A percentile compares a stretch with the other conserved stretches of the same genome.
Conservation (phyloP, 2,329 filamentous ascomycete species). For the Fonsecaea multimorphosa region DNA sequence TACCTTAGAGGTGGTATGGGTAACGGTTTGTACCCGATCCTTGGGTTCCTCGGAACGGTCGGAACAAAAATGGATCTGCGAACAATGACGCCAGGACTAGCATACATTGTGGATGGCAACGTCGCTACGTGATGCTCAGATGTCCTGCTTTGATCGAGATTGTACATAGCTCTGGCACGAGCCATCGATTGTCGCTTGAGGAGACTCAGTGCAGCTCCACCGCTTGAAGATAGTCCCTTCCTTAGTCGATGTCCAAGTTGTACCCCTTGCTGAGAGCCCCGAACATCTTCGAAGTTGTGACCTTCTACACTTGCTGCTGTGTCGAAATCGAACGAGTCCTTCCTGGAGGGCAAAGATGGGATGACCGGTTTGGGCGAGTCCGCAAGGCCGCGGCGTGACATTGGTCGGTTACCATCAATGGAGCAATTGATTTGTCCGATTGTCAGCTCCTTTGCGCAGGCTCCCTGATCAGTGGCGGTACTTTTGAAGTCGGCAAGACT, state of each 20-base stretch:
- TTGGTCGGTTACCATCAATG: background rate
- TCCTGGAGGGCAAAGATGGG: background rate
- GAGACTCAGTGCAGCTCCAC: conserved; percentile 17
- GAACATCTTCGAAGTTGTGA: background rate
- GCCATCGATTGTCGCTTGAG: conserved; percentile 30
- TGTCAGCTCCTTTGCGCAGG: background rate
- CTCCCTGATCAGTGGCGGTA: background rate
- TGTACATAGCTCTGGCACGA: conserved; percentile 29
- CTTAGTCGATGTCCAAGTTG: background rate
- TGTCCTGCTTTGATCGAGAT: background rate
- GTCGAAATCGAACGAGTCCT: conserved; percentile 23
- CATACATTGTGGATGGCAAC: background rate
- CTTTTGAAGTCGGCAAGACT: conserved; percentile 52
- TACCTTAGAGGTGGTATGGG: conserved; percentile 20
- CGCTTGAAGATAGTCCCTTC: conserved; percentile 11
- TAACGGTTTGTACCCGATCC: conserved; percentile 22
- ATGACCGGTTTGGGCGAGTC: background rate
- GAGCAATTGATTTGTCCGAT: no score
- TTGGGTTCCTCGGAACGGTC: conserved; percentile 4
- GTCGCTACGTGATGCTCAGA: background rate
- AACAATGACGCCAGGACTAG: background rate
- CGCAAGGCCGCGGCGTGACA: background rate
- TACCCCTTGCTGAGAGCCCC: background rate
- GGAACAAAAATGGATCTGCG: conserved; percentile 4
- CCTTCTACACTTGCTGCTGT: background rate